These are phyloP conservation scores for Yamadazyma epiphylla DNA, from an alignment of 1,139 yeast species.

Conservation along the genomic window DNA sequence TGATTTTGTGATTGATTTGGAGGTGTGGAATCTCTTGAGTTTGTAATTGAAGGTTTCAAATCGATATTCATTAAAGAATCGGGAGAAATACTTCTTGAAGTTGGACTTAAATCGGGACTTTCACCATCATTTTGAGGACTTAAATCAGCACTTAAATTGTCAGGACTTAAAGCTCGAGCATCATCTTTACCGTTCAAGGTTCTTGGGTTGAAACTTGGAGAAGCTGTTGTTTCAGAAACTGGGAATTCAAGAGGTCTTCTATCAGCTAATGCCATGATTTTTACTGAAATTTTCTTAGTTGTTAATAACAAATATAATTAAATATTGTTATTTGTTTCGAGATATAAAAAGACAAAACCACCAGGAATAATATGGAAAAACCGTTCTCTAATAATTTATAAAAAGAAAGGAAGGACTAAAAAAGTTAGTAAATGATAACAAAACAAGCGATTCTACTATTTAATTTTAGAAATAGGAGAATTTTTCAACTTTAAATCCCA, in stretches of 20 bases:
- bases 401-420: neutral
- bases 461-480: no score
- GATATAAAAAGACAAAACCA: neutral
- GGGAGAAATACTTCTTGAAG: constrained; percentile 42
- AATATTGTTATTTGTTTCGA: neutral
- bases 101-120: constrained; percentile 27
- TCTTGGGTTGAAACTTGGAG: constrained; percentile 46
- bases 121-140: no score
- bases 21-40: constrained; percentile 32
- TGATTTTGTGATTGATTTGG: neutral
- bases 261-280: constrained; percentile 52
- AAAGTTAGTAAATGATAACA: neutral
- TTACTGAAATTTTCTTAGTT: constrained; percentile 1
- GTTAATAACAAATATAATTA: neutral
- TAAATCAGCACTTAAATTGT: constrained; percentile 21
- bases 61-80: constrained; percentile 38
- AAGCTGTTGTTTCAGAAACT: constrained; percentile 31
- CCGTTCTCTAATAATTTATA: neutral
- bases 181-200: constrained; percentile 20
- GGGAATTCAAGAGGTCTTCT: constrained; percentile 53
- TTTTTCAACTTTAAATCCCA: no score
- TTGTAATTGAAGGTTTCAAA: constrained; percentile 4
- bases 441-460: no score
- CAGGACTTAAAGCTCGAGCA: constrained; percentile 18
- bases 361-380: neutral